Base-by-base conservation (phyloP, 768 basidiomycete species). In the Boletellus sp. region DNA sequence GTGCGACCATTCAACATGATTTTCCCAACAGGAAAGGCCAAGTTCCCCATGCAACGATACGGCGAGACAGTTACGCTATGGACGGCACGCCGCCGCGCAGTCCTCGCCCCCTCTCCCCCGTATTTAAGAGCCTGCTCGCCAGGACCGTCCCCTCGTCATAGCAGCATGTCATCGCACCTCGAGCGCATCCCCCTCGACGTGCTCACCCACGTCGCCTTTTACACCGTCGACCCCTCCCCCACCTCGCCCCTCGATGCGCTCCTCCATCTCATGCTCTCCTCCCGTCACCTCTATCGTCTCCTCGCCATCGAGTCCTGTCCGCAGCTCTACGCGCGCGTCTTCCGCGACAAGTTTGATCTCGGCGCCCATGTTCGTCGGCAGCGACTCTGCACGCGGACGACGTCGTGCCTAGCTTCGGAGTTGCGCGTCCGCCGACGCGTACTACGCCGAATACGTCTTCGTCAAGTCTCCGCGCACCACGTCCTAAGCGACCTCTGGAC, bases 271-370 rank as follows among this genome's bases (percentile, higher is more conserved):
- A 59, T 78, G 42, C 62, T 76, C 50, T 76, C 78, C 17, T 76
- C 68, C 51, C 74, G 75, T 0, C 59, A 66, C 3, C 56, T 84
- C 22, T 64, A 81, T 45, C 61, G 62, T 34, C 65, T 70, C 8
- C 73, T 86, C 26, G 70, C 70, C 51, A 49, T 75, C 39, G 59
- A 60, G 17, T 50, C 66, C 24, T 74, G 74, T 38, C 79, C 84
- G 3, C 74, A 80, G 50, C 72, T 84, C 38, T 83, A 82, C 58
- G 80, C 81, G 34, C 66, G 68, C 53, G 72, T 84, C 13, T 85
- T 79, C 60, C 70, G 67, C 9, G 60, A 62, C 33, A 75, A 70
- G 53, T 84, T 84, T 52, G 80, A 82, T 58, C 54, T 64, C 23
- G 55, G 39, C 5, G 63, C 70, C 0, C 53, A 64, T 37, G 42